Base-by-base conservation (phyloP, 169 alveolate genomes). In the Plasmodium berghei region DNA sequence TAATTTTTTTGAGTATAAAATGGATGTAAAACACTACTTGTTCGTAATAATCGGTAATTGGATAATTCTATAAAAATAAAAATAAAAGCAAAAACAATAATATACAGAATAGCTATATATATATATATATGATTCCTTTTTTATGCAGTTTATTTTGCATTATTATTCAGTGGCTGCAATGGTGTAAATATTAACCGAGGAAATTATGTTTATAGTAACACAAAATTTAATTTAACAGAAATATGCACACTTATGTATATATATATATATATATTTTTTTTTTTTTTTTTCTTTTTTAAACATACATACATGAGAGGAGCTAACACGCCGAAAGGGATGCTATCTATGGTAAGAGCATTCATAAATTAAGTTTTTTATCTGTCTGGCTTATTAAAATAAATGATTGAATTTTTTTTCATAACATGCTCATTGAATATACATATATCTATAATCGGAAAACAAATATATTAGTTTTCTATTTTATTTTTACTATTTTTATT, bases 301-400 rank as follows among this genome's bases (percentile, higher is more conserved):
- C 26, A 74, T 28, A 74, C 75, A 74, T 61, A 61, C 55, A 80
- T 80, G 80, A 80, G 89, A 80, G 89, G 89, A 20, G 1, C 40
- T n/a, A 40, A 48, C n/a, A 42, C 14, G 2, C 64, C 42, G 67
- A 55, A 28, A 20, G 62, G 42, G 5, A 66, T 9, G 20, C n/a
- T 66, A 22, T 66, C 77, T 22, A 66, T 80, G 89, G 89, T 80
- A 9, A 52, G 89, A 8, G 42, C 4, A 34, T 34, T 1, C 42
- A 34, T 3, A 34, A 34, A 34, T 3, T 34, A 34, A 3, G 42
- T 34, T 34, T 34, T 34, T 34, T 5, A n/a, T 62, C 24, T 9
- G 12, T 9, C 26, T 9, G 12, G 3, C 26, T 8, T 6, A 24
- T 16, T 24, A 8, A 16, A 6, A 40, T n/a, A 9, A 9, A 16